These are phyloP conservation scores for Filobasidium floriforme DNA, from an alignment of 768 basidiomycete genomes.

Conservation along the genomic window DNA sequence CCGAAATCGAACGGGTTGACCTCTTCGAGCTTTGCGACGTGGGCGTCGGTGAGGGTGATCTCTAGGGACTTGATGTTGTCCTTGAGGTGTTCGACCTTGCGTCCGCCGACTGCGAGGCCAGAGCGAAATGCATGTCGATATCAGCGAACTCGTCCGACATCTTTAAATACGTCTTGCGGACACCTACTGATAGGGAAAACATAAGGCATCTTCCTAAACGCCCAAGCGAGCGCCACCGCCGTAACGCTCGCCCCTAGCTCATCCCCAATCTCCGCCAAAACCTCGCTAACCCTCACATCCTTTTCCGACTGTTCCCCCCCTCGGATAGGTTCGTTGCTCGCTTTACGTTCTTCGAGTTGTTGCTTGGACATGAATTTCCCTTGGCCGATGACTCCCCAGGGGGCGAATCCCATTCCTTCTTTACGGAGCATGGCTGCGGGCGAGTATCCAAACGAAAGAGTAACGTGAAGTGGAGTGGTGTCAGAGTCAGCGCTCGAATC, in stretches of 20 bases:
- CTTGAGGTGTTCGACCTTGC: conserved; percentile 32
- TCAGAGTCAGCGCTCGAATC: no score
- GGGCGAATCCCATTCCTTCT: conserved; percentile 48
- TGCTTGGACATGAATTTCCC: conserved; percentile 41
- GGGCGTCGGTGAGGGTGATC: conserved; percentile 28
- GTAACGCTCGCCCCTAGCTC: conserved; percentile 19
- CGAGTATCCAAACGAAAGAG: no score
- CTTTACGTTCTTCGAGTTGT: not conserved
- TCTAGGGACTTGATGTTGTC: conserved; percentile 27
- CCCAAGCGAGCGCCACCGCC: conserved; percentile 35
- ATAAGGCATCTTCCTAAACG: conserved; percentile 30
- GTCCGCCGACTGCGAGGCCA: conserved; percentile 26
- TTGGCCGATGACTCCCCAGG: conserved; percentile 49
- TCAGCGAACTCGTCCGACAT: not conserved
- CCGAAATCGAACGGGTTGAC: conserved; percentile 21
- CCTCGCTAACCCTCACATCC: conserved; percentile 22
- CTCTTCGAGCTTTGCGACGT: conserved; percentile 31
- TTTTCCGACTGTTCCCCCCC: conserved; percentile 16
- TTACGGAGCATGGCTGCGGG: conserved; percentile 22
- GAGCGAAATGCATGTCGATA: not conserved
- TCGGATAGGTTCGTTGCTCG: not conserved
- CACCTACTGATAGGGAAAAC: conserved; percentile 32
- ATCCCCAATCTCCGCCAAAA: conserved; percentile 25
- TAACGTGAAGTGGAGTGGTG: not conserved
- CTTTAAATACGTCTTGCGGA: no score